These are phyloP conservation scores for Saksenaea oblongispora DNA, from an alignment of 371 early-diverging fungal genomes.

Conservation along the genomic window DNA sequence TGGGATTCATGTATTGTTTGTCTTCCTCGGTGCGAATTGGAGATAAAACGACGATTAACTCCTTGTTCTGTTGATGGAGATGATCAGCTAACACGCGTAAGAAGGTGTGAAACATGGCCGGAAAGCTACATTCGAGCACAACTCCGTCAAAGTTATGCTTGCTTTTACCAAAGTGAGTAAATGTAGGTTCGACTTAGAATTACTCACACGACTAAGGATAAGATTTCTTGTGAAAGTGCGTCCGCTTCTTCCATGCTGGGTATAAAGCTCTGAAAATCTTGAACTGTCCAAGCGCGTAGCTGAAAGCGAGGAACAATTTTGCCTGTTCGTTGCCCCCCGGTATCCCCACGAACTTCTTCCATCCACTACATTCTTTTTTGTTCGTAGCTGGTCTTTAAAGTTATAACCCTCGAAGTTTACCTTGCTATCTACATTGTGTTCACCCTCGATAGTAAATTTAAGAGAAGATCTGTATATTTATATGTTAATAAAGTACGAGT, in stretches of 20 bases:
- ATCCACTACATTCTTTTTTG: slow-evolving; percentile 46
- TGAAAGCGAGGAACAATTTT: slow-evolving; percentile 63
- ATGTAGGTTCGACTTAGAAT: background rate
- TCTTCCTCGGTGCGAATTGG: slow-evolving; percentile 37
- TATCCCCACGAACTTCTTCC: slow-evolving; percentile 39
- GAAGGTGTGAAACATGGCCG: slow-evolving; percentile 42
- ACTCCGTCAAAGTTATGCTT: slow-evolving; percentile 57
- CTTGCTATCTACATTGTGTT: slow-evolving; percentile 59
- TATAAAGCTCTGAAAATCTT: slow-evolving; percentile 41
- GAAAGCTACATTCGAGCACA: slow-evolving; percentile 56
- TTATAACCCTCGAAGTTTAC: slow-evolving; percentile 18
- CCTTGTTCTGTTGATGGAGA: slow-evolving; percentile 27
- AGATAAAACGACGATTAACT: slow-evolving; percentile 55
- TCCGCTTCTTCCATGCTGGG: slow-evolving; percentile 19
- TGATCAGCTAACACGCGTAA: slow-evolving; percentile 24
- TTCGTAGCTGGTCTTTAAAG: background rate
- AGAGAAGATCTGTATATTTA: background rate
- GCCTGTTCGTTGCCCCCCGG: slow-evolving; percentile 17
- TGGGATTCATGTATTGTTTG: slow-evolving; percentile 26
- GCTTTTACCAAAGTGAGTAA: slow-evolving; percentile 15
- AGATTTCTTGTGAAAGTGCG: slow-evolving; percentile 30
- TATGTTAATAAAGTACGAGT: background rate
- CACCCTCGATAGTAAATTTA: slow-evolving; percentile 47
- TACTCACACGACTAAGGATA: slow-evolving; percentile 37
- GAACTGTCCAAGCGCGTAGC: slow-evolving; percentile 43